phyloP scores from a whole-genome alignment of 1,284 basidiomycete genomes.

The Tremellales sp. region DNA sequence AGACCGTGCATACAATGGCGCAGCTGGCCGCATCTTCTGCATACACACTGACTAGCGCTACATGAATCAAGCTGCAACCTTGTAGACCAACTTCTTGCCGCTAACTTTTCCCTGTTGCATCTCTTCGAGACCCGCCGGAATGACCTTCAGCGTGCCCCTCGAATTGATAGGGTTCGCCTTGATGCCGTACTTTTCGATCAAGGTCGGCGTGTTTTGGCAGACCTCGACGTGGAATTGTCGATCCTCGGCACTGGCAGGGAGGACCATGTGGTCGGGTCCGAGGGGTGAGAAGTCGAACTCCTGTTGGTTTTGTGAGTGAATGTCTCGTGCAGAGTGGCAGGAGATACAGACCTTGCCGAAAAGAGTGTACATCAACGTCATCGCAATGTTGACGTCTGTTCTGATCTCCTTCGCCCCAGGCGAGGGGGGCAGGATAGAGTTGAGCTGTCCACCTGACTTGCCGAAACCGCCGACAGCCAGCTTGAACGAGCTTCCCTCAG shows the following conservation, averaged over 20 bases:
- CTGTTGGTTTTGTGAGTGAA: slow-evolving; percentile 10
- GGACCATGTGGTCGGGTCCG: slow-evolving; percentile 6
- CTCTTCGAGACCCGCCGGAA: slow-evolving; percentile 23
- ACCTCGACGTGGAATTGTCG: slow-evolving; percentile 26
- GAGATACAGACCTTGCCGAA: slow-evolving; percentile 25
- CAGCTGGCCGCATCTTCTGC: no score
- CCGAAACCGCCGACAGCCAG: slow-evolving; percentile 29
- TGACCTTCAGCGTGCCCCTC: slow-evolving; percentile 28
- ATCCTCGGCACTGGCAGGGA: slow-evolving; percentile 23
- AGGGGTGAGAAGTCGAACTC: slow-evolving; percentile 31
- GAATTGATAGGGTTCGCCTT: slow-evolving; percentile 29
- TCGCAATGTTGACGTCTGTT: slow-evolving; percentile 26
- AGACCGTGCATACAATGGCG: no score
- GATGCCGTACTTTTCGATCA: slow-evolving; percentile 24
- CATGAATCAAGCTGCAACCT: slow-evolving; percentile 20
- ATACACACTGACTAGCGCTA: no score
- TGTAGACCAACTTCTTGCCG: slow-evolving; percentile 30
- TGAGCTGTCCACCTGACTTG: slow-evolving; percentile 28
- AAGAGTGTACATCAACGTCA: slow-evolving; percentile 37
- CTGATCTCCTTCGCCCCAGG: slow-evolving; percentile 17
- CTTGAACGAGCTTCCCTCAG: slow-evolving; percentile 25
- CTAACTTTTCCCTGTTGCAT: slow-evolving; percentile 31
- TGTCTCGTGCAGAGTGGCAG: not conserved
- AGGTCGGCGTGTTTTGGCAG: slow-evolving; percentile 18
- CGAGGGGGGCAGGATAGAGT: slow-evolving; percentile 24